These are phyloP conservation scores for Phytophthora ramorum DNA, from an alignment of 352 stramenopile species.

Conservation along the genomic window DNA sequence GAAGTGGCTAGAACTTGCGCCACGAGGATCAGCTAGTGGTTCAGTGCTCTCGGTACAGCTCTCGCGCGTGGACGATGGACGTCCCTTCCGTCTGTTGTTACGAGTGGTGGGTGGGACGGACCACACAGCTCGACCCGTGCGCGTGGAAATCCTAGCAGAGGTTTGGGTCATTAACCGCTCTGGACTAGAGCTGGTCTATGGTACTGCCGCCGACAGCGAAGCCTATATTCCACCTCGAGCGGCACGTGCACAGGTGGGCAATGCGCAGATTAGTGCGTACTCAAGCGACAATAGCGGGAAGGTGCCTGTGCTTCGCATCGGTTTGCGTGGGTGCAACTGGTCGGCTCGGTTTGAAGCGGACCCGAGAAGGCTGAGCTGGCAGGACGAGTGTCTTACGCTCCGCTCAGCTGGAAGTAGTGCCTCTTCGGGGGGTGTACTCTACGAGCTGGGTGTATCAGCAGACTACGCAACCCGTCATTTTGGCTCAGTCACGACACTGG, in stretches of 20 bases:
- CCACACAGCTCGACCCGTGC: constrained; percentile 32
- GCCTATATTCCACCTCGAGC: constrained; percentile 60
- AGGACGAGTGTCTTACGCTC: constrained; percentile 81
- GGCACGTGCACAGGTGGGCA: constrained; percentile 73
- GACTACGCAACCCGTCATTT: constrained; percentile 88
- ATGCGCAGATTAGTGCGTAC: constrained; percentile 79
- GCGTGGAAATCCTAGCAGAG: constrained; percentile 55
- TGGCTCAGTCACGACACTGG: constrained; percentile 81
- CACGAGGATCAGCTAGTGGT: constrained; percentile 48
- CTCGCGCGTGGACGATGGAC: constrained; percentile 58
- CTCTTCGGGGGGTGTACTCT: constrained; percentile 54
- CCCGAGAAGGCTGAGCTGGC: constrained; percentile 78
- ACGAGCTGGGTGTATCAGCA: constrained; percentile 83
- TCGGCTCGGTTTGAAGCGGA: constrained; percentile 78
- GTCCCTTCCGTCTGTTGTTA: constrained; percentile 74
- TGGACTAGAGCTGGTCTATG: constrained; percentile 75
- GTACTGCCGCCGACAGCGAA: constrained; percentile 68
- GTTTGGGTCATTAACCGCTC: constrained; percentile 88
- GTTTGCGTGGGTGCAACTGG: constrained; percentile 67
- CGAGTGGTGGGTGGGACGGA: constrained; percentile 49
- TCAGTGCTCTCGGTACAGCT: constrained; percentile 71
- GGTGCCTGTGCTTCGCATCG: constrained; percentile 60
- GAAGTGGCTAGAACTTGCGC: constrained; percentile 75
- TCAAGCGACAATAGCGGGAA: constrained; percentile 48
- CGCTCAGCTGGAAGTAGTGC: constrained; percentile 37